phyloP scores from a whole-genome alignment of 1,284 basidiomycete species.

The Mycocalia duriaeana region DNA sequence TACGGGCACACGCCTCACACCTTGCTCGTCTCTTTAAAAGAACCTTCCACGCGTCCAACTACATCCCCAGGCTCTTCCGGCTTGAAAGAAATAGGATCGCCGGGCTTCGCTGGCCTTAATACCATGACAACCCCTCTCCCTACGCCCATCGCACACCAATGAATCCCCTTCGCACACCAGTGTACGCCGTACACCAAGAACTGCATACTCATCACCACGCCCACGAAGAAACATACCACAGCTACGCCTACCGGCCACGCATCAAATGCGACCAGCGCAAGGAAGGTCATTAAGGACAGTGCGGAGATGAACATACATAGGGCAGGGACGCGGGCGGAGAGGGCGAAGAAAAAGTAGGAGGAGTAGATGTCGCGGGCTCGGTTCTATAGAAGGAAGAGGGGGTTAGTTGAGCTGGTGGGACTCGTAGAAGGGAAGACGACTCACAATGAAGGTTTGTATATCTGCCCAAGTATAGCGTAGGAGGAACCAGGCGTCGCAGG shows the following conservation, averaged over 20 bases:
- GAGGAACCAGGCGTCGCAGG: conserved; percentile 58
- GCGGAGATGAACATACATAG: conserved; percentile 52
- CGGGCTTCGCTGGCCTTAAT: no score
- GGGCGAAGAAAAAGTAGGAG: conserved; percentile 60
- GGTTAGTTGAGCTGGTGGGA: neutral
- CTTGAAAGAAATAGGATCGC: no score
- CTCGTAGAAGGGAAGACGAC: conserved; percentile 11
- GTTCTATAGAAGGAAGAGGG: conserved; percentile 26
- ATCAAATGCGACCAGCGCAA: conserved; percentile 53
- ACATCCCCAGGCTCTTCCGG: no score
- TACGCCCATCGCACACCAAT: no score
- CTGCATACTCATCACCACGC: conserved; percentile 54
- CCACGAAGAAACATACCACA: conserved; percentile 50
- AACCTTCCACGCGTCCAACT: no score
- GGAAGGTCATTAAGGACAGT: conserved; percentile 50
- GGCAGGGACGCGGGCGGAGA: conserved; percentile 57
- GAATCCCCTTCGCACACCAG: no score
- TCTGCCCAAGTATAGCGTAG: conserved; percentile 51
- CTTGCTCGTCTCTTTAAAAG: no score
- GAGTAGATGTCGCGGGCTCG: conserved; percentile 53
- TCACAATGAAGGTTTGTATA: conserved; percentile 46
- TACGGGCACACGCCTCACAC: no score
- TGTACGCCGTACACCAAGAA: conserved; percentile 56
- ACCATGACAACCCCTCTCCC: no score
- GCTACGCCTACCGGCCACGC: conserved; percentile 59